Evolutionary conservation across 2,329 filamentous ascomycete species (phyloP), one percentile per base, ranked within the genome.

Genomic region (Phaeosphaeriaceae sp.): DNA sequence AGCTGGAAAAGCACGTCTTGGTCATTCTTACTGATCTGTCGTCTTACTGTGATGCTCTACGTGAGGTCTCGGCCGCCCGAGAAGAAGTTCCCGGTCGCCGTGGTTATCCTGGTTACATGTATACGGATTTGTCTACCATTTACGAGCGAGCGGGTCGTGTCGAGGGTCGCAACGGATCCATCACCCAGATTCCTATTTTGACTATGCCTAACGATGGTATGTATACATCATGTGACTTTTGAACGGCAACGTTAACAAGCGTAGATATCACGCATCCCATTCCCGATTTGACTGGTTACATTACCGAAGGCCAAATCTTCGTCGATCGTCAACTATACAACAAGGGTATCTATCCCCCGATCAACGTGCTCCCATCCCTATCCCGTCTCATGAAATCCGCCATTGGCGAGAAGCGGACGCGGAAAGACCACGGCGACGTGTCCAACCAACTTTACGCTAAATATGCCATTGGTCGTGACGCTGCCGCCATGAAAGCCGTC

Each of bases 91-190:
- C 94, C 33, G 94, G 94, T 83, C 93, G 94, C 76, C 93, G 94
- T 87, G 94, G 94, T 84, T 99, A 94, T 81, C 94, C 94, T 45
- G 94, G 94, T 90, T 99, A 99, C 84, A 99, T 99, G 94, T 99
- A 99, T 83, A 99, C 94, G 64, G 95, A 99, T 86, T 89, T 99
- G 87, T 97, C 94, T 52, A 99, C 94, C 72, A 97, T 99, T 69
- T 99, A 99, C 83, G 94, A 99, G 80, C 92, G 94, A 80, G 94
- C 94, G 65, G 94, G 94, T 71, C 94, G 94, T 89, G 94, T 99
- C 42, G 83, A 91, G 70, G 95, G 95, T 66, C 90, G 95, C 66
- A 97, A 97, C 70, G 94, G 95, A 53, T 99, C 94, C 67, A 99
- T 99, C 68, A 99, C 95, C 16, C 94, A 99, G 79, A 97, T 99